Evolutionary conservation across 352 stramenopile genomes (phyloP), one percentile per base, ranked within the genome.

Genomic region (Globisporangium echinulatum): DNA sequence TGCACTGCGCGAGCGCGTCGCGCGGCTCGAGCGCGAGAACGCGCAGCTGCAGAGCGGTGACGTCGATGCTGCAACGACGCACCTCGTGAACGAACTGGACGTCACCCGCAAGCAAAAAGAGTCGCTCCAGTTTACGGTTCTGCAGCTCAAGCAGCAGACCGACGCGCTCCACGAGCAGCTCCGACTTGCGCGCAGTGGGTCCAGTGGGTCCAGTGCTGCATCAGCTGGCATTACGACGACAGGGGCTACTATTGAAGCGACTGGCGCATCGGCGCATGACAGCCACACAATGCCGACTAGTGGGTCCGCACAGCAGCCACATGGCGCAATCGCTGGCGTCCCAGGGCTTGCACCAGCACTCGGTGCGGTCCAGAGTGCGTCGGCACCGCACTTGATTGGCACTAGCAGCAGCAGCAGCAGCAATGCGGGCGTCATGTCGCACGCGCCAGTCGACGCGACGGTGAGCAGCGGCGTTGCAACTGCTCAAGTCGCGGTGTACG

Each of bases 21-120:
- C 75, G 14, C 79, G 85, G 13, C 54, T 94, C 11, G 83, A 93
- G 66, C 81, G 79, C 38, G 85, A 94, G 61, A 92, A 92, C 25
- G 58, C 71, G 0, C 75, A 87, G 43, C 59, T 94, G 11, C 84
- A 87, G 66, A 72, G 66, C 39, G 74, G 74, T 3, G 77, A 72
- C 13, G 75, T 68, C 47, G 74, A 84, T 47, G 74, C 67, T 14
- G 68, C 82, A 38, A 61, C 80, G 49, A 69, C 78, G 7, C 70
- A 86, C 7, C 49, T 91, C 25, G 58, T 63, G 15, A 88, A 84
- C 56, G 85, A 94, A 59, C 62, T 91, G n/a, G 85, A 94, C 43
- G 76, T 91, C 65, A 81, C 81, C 5, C 49, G 88, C 2, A 89
- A 88, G 55, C 68, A 77, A 14, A 94, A 94, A 61, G 77, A 90